These are phyloP conservation scores for Penicillium sp. DNA, from an alignment of 2,329 filamentous ascomycete genomes.

Conservation along the genomic window DNA sequence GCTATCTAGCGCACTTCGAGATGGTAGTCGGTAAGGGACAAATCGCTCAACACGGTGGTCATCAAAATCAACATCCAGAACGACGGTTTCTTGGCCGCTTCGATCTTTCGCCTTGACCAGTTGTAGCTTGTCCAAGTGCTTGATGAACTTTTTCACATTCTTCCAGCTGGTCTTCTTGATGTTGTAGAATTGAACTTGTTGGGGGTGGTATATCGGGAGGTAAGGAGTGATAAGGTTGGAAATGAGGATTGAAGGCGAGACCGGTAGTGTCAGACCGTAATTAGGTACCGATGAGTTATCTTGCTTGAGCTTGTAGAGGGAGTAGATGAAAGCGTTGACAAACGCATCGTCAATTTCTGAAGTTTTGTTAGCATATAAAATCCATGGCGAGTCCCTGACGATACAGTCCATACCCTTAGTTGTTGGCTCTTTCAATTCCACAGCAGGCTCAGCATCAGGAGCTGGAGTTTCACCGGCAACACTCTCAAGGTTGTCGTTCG, in stretches of 20 bases:
- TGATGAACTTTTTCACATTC: slow-evolving; percentile 71
- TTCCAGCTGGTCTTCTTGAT: slow-evolving; percentile 75
- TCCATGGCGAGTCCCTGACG: background rate
- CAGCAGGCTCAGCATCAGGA: slow-evolving; percentile 38
- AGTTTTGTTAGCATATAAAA: slow-evolving; percentile 14
- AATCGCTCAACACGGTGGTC: slow-evolving; percentile 60
- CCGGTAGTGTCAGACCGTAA: slow-evolving; percentile 63
- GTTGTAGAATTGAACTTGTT: slow-evolving; percentile 61
- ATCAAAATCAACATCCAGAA: slow-evolving; percentile 68
- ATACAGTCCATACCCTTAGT: slow-evolving; percentile 54
- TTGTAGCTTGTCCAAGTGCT: slow-evolving; percentile 65
- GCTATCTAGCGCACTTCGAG: slow-evolving; percentile 56
- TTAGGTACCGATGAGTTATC: slow-evolving; percentile 57
- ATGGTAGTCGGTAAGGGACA: slow-evolving; percentile 65
- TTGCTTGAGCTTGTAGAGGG: slow-evolving; percentile 63
- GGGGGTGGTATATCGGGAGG: slow-evolving; percentile 62
- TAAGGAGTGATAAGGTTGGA: slow-evolving; percentile 68
- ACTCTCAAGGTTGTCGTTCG: slow-evolving; percentile 16
- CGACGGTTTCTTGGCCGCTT: slow-evolving; percentile 65
- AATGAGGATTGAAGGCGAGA: slow-evolving; percentile 67
- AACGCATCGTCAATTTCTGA: slow-evolving; percentile 71
- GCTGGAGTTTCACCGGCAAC: slow-evolving; percentile 34
- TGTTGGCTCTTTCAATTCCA: slow-evolving; percentile 57
- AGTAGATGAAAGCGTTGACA: slow-evolving; percentile 66
- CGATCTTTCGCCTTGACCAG: slow-evolving; percentile 69